A percentile compares a stretch with the other conserved stretches of the same genome.
Conservation (phyloP, 257 asterid genomes). For the Ehretia macrophylla region DNA sequence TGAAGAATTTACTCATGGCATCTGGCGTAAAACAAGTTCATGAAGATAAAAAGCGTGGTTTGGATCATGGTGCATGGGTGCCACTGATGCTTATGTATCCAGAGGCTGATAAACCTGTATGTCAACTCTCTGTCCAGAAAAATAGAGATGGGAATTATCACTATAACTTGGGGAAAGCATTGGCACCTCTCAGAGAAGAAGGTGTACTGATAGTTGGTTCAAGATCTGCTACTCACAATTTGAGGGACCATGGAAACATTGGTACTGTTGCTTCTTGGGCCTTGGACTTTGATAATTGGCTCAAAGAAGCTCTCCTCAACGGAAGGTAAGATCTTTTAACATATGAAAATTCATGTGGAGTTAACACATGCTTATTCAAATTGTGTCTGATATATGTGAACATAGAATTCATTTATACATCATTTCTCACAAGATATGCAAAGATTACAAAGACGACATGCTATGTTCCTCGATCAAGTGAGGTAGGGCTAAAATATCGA, state of each 20-base stretch:
- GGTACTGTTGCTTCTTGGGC: slow-evolving; percentile 41
- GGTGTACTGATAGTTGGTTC: neutral
- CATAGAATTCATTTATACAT: too few relatives aligned
- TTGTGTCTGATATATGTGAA: too few relatives aligned
- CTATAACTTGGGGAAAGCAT: neutral
- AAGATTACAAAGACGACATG: too few relatives aligned
- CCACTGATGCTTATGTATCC: neutral
- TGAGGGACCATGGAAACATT: slow-evolving; percentile 12
- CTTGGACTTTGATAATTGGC: slow-evolving; percentile 42
- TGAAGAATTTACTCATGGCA: slow-evolving; percentile 35
- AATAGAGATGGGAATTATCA: neutral
- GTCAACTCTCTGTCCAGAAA: neutral
- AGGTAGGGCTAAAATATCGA: too few relatives aligned
- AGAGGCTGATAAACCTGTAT: neutral
- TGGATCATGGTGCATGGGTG: neutral
- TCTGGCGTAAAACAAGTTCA: slow-evolving; percentile 35
- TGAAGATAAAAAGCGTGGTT: neutral
- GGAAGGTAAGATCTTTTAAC: neutral
- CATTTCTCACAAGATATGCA: too few relatives aligned
- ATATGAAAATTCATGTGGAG: neutral
- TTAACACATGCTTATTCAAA: too few relatives aligned
- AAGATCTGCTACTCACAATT: neutral
- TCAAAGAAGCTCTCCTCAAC: slow-evolving; percentile 15
- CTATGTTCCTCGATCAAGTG: too few relatives aligned
- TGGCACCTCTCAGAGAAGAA: neutral